Evolutionary conservation across 371 early-diverging fungal genomes (phyloP).

Genomic region (Rhizopus sp.): DNA sequence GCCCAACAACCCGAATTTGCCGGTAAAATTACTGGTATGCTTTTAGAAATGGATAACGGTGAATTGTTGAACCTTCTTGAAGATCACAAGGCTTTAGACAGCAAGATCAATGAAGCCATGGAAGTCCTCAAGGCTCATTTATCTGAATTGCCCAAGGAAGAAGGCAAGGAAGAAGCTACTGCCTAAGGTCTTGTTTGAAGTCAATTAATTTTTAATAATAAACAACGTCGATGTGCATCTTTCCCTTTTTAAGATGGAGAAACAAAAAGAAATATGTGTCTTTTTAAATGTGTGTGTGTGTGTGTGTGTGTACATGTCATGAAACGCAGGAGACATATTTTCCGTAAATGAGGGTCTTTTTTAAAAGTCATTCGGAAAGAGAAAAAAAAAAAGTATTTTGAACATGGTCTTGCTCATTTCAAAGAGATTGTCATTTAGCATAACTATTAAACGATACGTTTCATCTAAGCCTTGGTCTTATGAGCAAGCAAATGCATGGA

Average conservation of each 20-base stretch:
- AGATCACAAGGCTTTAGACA: conserved; percentile 68
- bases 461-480: conserved; percentile 29
- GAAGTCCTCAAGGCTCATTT: conserved; percentile 68
- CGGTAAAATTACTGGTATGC: conserved; percentile 99
- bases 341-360: no score
- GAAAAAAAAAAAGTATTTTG: conserved; percentile 1
- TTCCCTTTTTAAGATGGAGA: conserved; percentile 14
- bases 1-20: conserved; percentile 74
- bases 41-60: conserved; percentile 96
- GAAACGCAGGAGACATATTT: no score
- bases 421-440: background rate
- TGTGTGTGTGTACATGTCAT: no score
- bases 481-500: conserved; percentile 37
- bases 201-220: conserved; percentile 10
- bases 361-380: background rate
- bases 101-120: conserved; percentile 86
- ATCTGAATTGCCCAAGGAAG: conserved; percentile 26
- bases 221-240: background rate
- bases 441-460: conserved; percentile 7
- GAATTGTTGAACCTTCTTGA: conserved; percentile 91
- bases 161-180: conserved; percentile 15
- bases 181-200: conserved; percentile 10
- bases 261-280: conserved; percentile 4
- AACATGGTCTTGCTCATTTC: conserved; percentile 5
- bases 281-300: background rate